Evolutionary conservation across 306 rosid genomes (phyloP).

Genomic region (Begonia masoniana): DNA sequence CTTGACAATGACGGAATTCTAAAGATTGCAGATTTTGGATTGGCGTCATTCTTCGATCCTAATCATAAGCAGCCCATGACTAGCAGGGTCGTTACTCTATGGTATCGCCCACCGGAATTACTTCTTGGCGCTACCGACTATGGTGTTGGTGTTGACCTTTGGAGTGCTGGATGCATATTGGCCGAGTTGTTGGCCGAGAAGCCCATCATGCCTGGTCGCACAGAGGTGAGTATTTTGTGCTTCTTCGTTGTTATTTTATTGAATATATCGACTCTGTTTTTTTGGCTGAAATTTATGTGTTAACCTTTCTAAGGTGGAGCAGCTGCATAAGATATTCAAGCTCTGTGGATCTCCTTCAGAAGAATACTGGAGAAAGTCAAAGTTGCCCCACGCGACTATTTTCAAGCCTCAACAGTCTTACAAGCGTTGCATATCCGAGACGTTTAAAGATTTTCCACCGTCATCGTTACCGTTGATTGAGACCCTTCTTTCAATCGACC

Average conservation of each 20-base stretch:
- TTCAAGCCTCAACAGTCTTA: constrained; percentile 83
- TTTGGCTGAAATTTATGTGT: constrained; percentile 9
- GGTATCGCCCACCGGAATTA: constrained; percentile 91
- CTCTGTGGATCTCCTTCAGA: constrained; percentile 90
- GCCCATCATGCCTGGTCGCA: constrained; percentile 94
- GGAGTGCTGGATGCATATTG: constrained; percentile 97
- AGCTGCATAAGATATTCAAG: constrained; percentile 90
- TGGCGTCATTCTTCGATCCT: constrained; percentile 79
- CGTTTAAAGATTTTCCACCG: constrained; percentile 64
- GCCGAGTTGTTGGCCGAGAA: constrained; percentile 79
- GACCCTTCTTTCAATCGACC: constrained; percentile 70
- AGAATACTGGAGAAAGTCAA: constrained; percentile 78
- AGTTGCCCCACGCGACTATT: constrained; percentile 79
- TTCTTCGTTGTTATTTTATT: neutral
- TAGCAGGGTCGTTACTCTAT: constrained; percentile 79
- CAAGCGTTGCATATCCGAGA: constrained; percentile 62
- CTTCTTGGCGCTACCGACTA: constrained; percentile 93
- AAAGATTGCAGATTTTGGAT: constrained; percentile 84
- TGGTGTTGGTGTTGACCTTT: constrained; percentile 74
- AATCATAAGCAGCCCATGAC: constrained; percentile 87
- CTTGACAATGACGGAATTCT: constrained; percentile 70
- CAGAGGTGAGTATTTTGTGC: constrained; percentile 45
- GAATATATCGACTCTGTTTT: constrained; percentile 2
- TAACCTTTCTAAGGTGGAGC: constrained; percentile 51
- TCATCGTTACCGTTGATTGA: constrained; percentile 74